Percentiles rank a stretch among this genome's conserved stretches.
phyloP scores from a whole-genome alignment of 805 yeast genomes.

The Kurtzmaniella fragi region DNA sequence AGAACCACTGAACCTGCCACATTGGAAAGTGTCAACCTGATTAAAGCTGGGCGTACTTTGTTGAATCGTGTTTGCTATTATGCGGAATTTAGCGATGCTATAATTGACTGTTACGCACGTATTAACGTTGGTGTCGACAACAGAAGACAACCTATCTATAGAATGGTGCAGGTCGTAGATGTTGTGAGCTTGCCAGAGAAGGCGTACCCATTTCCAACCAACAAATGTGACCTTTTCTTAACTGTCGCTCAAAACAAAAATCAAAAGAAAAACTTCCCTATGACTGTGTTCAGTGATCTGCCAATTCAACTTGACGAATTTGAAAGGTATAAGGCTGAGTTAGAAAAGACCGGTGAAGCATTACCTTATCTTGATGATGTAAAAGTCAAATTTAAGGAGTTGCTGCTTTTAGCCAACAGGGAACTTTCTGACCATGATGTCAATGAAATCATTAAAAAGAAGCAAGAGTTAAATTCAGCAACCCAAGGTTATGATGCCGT shows the following conservation, averaged over 20 bases:
- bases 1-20: slow-evolving; percentile 40
- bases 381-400: slow-evolving; percentile 57
- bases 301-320: slow-evolving; percentile 69
- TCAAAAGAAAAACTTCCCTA: slow-evolving; percentile 66
- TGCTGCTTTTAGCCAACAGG: slow-evolving; percentile 58
- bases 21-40: slow-evolving; percentile 61
- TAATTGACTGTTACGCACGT: slow-evolving; percentile 74
- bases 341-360: slow-evolving; percentile 50
- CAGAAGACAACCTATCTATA: slow-evolving; percentile 60
- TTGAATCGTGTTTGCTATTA: slow-evolving; percentile 74
- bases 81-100: slow-evolving; percentile 69
- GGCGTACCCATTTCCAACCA: slow-evolving; percentile 38
- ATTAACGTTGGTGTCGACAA: slow-evolving; percentile 74
- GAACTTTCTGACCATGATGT: slow-evolving; percentile 70
- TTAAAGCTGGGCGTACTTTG: slow-evolving; percentile 73
- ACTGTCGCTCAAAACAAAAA: slow-evolving; percentile 78
- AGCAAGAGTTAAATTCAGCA: slow-evolving; percentile 48
- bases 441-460: slow-evolving; percentile 70
- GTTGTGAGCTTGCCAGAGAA: slow-evolving; percentile 42
- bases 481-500: slow-evolving; percentile 59
- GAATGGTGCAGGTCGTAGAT: slow-evolving; percentile 78
- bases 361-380: slow-evolving; percentile 64
- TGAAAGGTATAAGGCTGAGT: slow-evolving; percentile 57
- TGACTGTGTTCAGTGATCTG: slow-evolving; percentile 77
- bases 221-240: slow-evolving; percentile 49